Evolutionary conservation across 1,139 yeast species (phyloP), one percentile per base, ranked within the genome.

Genomic region (Suzukiozyma palmioleophila): DNA sequence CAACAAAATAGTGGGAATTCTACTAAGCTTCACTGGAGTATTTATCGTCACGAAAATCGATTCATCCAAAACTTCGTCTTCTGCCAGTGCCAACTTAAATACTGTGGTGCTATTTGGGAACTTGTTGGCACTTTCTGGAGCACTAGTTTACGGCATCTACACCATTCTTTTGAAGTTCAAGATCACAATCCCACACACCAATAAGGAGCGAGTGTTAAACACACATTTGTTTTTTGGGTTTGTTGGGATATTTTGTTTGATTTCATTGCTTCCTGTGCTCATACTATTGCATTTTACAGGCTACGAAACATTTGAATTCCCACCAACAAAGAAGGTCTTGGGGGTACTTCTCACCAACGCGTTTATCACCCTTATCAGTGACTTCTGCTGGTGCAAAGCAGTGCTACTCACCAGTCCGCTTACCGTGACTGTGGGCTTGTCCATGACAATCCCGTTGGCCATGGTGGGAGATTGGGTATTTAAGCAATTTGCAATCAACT

Each of bases 381-480:
- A 92, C 57, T 88, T 84, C 50, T 81, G 95, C 54, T 92, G 98
- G 98, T 96, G 96, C 33, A 78, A 88, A 49, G 96, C 97, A 0
- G 94, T 90, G 74, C 71, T 92, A 27, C 67, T 92, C 56, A 92
- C 98, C 1, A 83, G 94, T 37, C 98, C 98, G 0, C 69, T 92
- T 46, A 90, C 96, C 0, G 97, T 90, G 2, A 92, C 98, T 0
- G 95, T 92, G 8, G 98, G 98, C 0, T 69, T 92, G 33, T 84
- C 96, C 22, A 79, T 92, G 49, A 89, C 97, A 0, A 92, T 92
- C 24, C 98, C 98, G 0, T 73, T 92, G 43, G 96, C 97, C 0
- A 85, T 92, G 87, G 61, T 88, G 15, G 96, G 97, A 22, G 98
- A 92, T 55, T 75, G 89, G 66, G 44, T 87, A 3, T 66, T 89